These are phyloP conservation scores for Trametes sanguinea DNA, from an alignment of 768 basidiomycete species.

Conservation along the genomic window DNA sequence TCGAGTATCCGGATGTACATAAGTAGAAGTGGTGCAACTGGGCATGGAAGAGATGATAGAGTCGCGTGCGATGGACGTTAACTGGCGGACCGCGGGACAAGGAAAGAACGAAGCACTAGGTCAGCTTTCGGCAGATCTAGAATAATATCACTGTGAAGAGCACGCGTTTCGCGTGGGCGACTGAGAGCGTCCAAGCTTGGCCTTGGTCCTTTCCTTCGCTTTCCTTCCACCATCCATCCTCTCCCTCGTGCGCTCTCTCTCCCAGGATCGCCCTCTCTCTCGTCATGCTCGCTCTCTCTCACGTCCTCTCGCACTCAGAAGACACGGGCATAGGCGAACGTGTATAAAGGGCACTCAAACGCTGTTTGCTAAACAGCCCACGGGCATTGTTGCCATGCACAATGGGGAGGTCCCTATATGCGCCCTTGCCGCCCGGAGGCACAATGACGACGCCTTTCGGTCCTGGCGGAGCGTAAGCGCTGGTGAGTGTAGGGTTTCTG, in stretches of 20 bases:
- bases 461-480: conserved; percentile 14
- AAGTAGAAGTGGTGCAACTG: no score
- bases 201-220: conserved; percentile 19
- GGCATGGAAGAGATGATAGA: not conserved
- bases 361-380: conserved; percentile 4
- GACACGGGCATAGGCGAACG: not conserved
- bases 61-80: not conserved
- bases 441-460: conserved; percentile 27
- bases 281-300: not conserved
- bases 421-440: conserved; percentile 9
- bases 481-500: conserved; percentile 14
- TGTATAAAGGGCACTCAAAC: not conserved
- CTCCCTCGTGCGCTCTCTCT: not conserved
- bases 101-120: conserved; percentile 10
- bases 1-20: no score
- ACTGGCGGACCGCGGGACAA: conserved; percentile 13
- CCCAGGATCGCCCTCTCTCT: not conserved
- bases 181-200: conserved; percentile 22
- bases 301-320: not conserved
- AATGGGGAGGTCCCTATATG: conserved; percentile 16
- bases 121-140: conserved; percentile 20
- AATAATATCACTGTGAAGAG: conserved; percentile 29
- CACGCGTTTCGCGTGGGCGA: conserved; percentile 29
- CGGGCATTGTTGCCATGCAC: conserved; percentile 4
- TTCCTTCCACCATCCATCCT: conserved; percentile 23